Percentiles rank a stretch among this genome's conserved stretches.
Conservation (phyloP, 345 rosid species). For the Melaleuca alternifolia region DNA sequence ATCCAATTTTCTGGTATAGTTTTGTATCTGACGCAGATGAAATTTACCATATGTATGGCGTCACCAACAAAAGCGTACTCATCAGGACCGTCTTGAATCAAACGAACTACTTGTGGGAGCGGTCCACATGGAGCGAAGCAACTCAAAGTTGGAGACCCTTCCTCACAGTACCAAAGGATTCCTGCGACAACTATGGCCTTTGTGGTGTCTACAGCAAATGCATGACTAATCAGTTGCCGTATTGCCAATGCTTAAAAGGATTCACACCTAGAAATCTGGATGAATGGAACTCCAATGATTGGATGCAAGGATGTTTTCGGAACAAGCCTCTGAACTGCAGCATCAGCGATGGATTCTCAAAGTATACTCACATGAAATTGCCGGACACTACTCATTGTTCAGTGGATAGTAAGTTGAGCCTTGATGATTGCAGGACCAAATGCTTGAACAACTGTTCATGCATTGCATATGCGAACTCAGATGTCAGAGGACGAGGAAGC, state of each 20-base stretch:
- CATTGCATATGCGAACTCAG: conserved; percentile 12
- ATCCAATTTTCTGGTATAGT: conserved; percentile 4
- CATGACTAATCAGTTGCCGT: not conserved
- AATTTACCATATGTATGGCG: conserved; percentile 10
- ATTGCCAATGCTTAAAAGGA: conserved; percentile 21
- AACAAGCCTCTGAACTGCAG: conserved; percentile 15
- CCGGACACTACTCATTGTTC: conserved; percentile 19
- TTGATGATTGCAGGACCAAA: conserved; percentile 1
- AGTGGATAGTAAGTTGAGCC: not conserved
- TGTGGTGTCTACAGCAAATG: conserved; percentile 14
- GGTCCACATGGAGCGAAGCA: not conserved
- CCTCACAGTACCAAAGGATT: conserved; percentile 5
- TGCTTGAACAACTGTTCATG: conserved; percentile 25
- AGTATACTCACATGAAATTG: conserved; percentile 16
- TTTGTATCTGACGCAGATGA: conserved; percentile 5
- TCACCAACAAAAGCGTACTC: not conserved
- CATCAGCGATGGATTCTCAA: conserved; percentile 17
- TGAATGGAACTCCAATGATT: conserved; percentile 18
- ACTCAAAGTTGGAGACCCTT: not conserved
- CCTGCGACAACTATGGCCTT: conserved; percentile 14
- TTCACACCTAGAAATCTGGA: conserved; percentile 15
- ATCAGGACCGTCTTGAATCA: not conserved
- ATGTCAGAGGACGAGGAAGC: conserved; percentile 12
- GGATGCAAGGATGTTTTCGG: conserved; percentile 29
- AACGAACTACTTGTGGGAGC: conserved; percentile 4